These are phyloP conservation scores for Colletotrichum costaricense DNA, from an alignment of 2,329 filamentous ascomycete genomes.

Conservation along the genomic window DNA sequence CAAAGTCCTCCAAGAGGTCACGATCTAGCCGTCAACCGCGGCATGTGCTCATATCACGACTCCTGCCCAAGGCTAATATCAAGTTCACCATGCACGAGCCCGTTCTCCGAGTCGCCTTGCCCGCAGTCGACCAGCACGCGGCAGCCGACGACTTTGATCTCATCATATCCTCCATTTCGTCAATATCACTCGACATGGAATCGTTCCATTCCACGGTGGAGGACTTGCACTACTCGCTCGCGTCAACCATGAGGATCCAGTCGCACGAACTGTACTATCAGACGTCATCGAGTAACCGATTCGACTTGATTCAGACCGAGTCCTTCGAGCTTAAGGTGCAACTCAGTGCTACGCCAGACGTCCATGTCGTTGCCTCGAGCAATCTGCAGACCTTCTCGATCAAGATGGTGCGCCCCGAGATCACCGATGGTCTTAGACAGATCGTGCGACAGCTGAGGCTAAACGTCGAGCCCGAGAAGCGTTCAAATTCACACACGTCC, in stretches of 20 bases:
- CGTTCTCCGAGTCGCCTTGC: conserved; percentile 88
- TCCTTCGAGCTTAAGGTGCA: conserved; percentile 88
- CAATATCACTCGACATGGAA: conserved; percentile 91
- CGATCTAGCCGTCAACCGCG: conserved; percentile 43
- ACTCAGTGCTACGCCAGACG: conserved; percentile 85
- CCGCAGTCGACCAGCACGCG: conserved; percentile 74
- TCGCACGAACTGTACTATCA: conserved; percentile 96
- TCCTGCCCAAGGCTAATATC: conserved; percentile 92
- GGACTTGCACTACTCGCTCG: conserved; percentile 87
- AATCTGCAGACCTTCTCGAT: conserved; percentile 88
- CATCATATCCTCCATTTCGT: conserved; percentile 94
- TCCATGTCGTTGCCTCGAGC: conserved; percentile 83
- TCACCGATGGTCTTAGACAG: conserved; percentile 90
- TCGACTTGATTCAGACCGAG: conserved; percentile 89
- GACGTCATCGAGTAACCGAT: conserved; percentile 82
- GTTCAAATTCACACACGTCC: conserved; percentile 57
- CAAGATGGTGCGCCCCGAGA: conserved; percentile 91
- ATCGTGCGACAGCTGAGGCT: conserved; percentile 87
- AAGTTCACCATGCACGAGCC: conserved; percentile 98
- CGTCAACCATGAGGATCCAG: conserved; percentile 83
- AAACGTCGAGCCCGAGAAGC: conserved; percentile 74
- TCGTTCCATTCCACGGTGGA: conserved; percentile 92
- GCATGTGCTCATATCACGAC: conserved; percentile 83
- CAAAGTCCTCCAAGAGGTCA: conserved; percentile 52
- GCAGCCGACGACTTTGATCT: conserved; percentile 89